phyloP scores from a whole-genome alignment of 257 asterid species.

The Solanum pimpinellifolium region DNA sequence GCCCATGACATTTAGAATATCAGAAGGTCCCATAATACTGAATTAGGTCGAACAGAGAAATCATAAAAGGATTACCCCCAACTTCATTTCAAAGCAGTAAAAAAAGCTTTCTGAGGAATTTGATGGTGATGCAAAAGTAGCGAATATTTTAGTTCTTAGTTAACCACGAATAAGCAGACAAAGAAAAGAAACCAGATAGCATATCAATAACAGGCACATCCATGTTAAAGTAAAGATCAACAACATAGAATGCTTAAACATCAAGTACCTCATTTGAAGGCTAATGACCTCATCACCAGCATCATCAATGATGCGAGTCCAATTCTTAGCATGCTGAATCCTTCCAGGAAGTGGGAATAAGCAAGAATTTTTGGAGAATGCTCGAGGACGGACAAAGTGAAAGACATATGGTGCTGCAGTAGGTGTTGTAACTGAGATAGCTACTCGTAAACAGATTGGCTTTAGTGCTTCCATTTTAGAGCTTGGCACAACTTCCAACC shows the following conservation, averaged over 20 bases:
- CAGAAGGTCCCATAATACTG: background rate
- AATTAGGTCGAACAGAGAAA: background rate
- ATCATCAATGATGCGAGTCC: slow-evolving; percentile 54
- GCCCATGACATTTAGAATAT: background rate
- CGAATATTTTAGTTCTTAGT: background rate
- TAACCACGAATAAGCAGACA: background rate
- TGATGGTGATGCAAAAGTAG: background rate
- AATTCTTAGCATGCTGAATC: slow-evolving; percentile 16
- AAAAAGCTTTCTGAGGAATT: background rate
- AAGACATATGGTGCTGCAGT: slow-evolving; percentile 42
- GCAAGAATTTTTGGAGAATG: slow-evolving; percentile 53
- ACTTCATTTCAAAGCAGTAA: background rate
- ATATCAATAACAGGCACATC: background rate
- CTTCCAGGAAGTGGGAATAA: slow-evolving; percentile 49
- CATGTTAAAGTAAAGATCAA: background rate
- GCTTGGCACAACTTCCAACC: slow-evolving; percentile 74
- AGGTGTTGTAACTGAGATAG: slow-evolving; percentile 73
- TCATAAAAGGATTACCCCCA: background rate
- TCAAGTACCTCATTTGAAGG: slow-evolving; percentile 63
- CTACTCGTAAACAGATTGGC: slow-evolving; percentile 59
- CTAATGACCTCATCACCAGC: slow-evolving; percentile 54
- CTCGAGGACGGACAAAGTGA: slow-evolving; percentile 42
- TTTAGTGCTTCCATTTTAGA: slow-evolving; percentile 30
- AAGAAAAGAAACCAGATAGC: background rate
- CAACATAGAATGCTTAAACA: background rate